Evolutionary conservation across 495 filamentous ascomycete species (phyloP), one percentile per base, ranked within the genome.

Genomic region (Cladorrhinum samala): DNA sequence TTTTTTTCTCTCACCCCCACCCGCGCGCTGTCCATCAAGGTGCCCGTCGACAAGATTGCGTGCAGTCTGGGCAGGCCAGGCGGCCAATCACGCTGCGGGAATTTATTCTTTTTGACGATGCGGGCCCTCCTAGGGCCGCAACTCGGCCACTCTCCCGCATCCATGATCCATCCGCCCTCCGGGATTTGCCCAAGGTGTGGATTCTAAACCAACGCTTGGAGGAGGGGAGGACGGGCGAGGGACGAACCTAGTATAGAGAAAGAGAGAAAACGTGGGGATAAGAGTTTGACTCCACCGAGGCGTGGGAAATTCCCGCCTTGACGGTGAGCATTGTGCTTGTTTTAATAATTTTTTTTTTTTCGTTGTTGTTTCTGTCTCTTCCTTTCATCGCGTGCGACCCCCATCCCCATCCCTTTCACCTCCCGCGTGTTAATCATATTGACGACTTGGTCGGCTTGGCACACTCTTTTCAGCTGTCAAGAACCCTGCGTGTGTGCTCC

Each of bases 1-100:
- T 14, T 7, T 14, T 37, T 14, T 37, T 37, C 30, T 37, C 30
- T 37, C 30, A 7, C 30, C 14, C 14, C 30, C 30, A 37, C 17
- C 9, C 17, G 21, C 39, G 33, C 33, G 19, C 20, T 11, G 43
- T 44, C 53, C 53, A 46, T 60, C 57, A 56, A 56, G 57, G 57
- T 60, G 56, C 57, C 46, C 48, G 33, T 44, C 14, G 21, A 14
- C 13, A 47, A 50, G 47, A 57, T 55, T 52, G 24, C 54, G 24
- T 40, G 54, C 58, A 43, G 46, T 30, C 41, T 49, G 23, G 54
- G 46, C 30, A 21, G 7, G 4, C n/a, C 5, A 13, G 9, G 8
- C 20, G 8, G 30, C 59, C 59, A 61, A 61, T 61, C 52, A 55
- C 25, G 33, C 6, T 3, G 19, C 27, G 17, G 2, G 18, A 18